Evolutionary conservation across 805 yeast species (phyloP).

Genomic region (Metschnikowia picachoensis): DNA sequence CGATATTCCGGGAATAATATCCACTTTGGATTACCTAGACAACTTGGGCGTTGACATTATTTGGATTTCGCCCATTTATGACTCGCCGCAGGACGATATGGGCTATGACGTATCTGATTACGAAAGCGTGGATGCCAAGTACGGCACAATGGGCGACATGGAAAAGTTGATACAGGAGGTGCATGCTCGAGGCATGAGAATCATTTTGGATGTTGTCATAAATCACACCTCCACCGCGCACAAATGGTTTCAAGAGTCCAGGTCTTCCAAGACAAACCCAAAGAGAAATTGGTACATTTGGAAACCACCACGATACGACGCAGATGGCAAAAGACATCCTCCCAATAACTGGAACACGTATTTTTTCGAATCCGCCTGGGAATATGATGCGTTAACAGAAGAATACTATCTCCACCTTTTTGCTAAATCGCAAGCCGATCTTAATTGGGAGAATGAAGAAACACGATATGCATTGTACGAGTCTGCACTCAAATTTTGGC

Average conservation of each 20-base stretch:
- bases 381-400: conserved; percentile 45
- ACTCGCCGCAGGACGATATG: conserved; percentile 57
- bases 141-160: conserved; percentile 52
- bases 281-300: conserved; percentile 60
- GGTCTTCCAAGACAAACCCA: conserved; percentile 45
- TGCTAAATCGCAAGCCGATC: conserved; percentile 51
- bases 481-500: conserved; percentile 49
- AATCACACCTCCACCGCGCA: conserved; percentile 55
- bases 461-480: conserved; percentile 36
- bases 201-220: conserved; percentile 51
- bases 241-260: conserved; percentile 52
- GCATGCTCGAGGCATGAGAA: conserved; percentile 47
- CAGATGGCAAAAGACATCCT: conserved; percentile 44
- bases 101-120: conserved; percentile 57
- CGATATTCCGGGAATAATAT: conserved; percentile 49
- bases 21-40: conserved; percentile 47
- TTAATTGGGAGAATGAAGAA: conserved; percentile 53
- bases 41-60: conserved; percentile 45
- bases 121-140: conserved; percentile 43
- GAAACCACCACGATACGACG: conserved; percentile 45
- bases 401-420: conserved; percentile 52
- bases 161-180: conserved; percentile 41
- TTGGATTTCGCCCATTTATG: conserved; percentile 55
- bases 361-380: conserved; percentile 55
- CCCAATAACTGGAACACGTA: conserved; percentile 53